Conservation (phyloP, 1,139 yeast species). For the Suhomyces taliae region DNA sequence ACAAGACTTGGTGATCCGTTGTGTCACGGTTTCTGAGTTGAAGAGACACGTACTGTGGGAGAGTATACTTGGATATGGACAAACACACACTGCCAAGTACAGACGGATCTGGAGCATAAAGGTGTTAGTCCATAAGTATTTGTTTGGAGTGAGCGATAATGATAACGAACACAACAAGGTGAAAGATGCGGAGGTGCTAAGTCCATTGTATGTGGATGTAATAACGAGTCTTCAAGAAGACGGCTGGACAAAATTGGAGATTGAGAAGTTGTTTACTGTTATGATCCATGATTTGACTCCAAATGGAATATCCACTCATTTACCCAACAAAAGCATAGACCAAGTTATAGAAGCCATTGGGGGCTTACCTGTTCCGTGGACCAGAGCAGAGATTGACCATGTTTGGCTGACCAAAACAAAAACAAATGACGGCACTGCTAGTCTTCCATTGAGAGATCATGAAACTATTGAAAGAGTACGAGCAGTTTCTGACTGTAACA, state of each 20-base stretch:
- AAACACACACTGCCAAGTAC: neutral
- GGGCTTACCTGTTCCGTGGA: conserved; percentile 8
- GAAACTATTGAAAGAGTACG: neutral
- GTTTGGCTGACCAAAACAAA: neutral
- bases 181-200: neutral
- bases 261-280: conserved; percentile 1
- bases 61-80: neutral
- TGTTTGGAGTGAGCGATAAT: neutral
- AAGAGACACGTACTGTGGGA: neutral
- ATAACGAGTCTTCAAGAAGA: neutral
- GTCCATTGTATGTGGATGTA: neutral
- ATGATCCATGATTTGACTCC: conserved; percentile 1
- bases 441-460: conserved; percentile 4
- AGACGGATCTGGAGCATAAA: neutral
- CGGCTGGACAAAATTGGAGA: neutral
- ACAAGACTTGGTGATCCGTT: neutral
- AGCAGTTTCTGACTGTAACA: neutral
- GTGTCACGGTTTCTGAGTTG: neutral
- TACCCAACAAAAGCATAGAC: neutral
- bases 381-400: conserved; percentile 6
- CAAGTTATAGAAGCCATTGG: neutral
- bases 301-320: neutral
- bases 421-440: neutral
- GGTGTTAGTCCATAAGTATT: neutral
- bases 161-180: neutral